Percentiles rank a stretch among this genome's conserved stretches.
These are phyloP conservation scores for Acrocalymma vagum DNA, from an alignment of 2,329 filamentous ascomycete species.

Conservation along the genomic window DNA sequence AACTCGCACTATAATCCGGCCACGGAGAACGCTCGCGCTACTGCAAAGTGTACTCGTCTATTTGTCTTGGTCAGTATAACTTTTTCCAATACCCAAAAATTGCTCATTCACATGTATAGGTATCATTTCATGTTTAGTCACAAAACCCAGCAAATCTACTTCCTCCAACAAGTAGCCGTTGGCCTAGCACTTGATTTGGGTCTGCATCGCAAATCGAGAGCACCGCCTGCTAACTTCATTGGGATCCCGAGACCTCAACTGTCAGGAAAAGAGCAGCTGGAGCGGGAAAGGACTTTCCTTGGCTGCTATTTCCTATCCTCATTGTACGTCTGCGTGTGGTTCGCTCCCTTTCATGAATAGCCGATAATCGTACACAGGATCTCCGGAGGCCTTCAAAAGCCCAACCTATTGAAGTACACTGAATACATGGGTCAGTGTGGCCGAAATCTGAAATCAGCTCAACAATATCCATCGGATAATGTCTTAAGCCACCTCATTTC, in stretches of 20 bases:
- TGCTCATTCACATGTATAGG: constrained; percentile 23
- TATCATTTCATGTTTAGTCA: constrained; percentile 47
- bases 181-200: constrained; percentile 42
- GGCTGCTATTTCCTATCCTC: constrained; percentile 46
- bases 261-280: constrained; percentile 25
- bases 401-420: constrained; percentile 39
- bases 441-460: constrained; percentile 20
- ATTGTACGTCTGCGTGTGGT: constrained; percentile 21
- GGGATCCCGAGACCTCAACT: constrained; percentile 20
- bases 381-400: constrained; percentile 37
- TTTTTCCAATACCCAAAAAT: not conserved
- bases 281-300: constrained; percentile 40
- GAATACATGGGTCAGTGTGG: constrained; percentile 39
- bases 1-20: constrained; percentile 39
- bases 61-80: constrained; percentile 35
- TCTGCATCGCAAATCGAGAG: constrained; percentile 28
- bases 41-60: constrained; percentile 45
- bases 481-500: constrained; percentile 31
- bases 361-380: constrained; percentile 25
- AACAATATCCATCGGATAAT: constrained; percentile 36
- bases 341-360: not conserved
- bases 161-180: constrained; percentile 39
- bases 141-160: constrained; percentile 43
- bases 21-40: constrained; percentile 35
- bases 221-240: constrained; percentile 21